Evolutionary conservation across 179 eudicot genomes (phyloP), one percentile per base, ranked within the genome.

Genomic region (Nepenthes alata): DNA sequence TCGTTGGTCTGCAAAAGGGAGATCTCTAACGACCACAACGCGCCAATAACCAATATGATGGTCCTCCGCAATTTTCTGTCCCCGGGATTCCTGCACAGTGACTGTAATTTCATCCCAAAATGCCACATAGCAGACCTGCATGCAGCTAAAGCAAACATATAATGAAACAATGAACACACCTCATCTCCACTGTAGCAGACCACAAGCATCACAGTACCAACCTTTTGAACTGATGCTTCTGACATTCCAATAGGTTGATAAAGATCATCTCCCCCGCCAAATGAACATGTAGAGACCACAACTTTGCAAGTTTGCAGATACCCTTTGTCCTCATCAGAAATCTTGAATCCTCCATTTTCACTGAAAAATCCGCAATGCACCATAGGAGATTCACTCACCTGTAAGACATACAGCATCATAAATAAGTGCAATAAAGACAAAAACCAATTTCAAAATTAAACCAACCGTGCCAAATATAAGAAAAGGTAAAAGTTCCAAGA

Each of bases 161-260:
- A 11, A 48, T 47, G 47, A 60, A 35, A 64, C 48, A 8, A 16
- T 11, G 4, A 11, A 7, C 3, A 3, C 35, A 36, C 25, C n/a
- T 12, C 50, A 53, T n/a, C 15, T n/a, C 15, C 38, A 3, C 13
- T 3, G 10, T 3, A 11, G n/a, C 63, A 51, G 35, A 4, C 12
- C 53, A 61, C 35, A 13, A 9, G 37, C 37, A 14, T 0, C 49
- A 15, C 4, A 58, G 25, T 41, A 8, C 62, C 49, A 57, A 93
- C 98, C 94, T 85, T 87, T 48, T 64, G 60, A 68, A 87, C 75
- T 53, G 97, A 90, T 61, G 82, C 65, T 53, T 81, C 85, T 57
- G 97, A 74, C 96, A 94, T 84, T 64, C 99, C 99, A 63, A 94
- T 90, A 60, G 99, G 99, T 72, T 94, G 99, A 79, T 94, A 94